Evolutionary conservation across 2,329 filamentous ascomycete genomes (phyloP).

Genomic region (Epichloe sp.): DNA sequence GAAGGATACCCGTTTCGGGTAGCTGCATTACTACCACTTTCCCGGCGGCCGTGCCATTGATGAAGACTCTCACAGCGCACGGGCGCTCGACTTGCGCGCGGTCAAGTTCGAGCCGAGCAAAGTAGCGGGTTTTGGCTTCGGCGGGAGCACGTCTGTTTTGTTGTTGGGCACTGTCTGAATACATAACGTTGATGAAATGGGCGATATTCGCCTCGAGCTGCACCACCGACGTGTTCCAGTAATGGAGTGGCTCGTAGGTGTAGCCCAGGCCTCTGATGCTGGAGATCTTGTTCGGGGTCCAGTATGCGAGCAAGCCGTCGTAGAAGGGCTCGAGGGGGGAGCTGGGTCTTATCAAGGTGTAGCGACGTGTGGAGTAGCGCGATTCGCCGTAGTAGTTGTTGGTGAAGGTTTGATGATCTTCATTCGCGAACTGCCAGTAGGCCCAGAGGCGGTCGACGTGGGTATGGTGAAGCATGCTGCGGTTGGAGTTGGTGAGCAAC

Average conservation of each 20-base stretch:
- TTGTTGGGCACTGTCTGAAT: slow-evolving; percentile 6
- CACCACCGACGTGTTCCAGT: slow-evolving; percentile 17
- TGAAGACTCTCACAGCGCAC: slow-evolving; percentile 20
- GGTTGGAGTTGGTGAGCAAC: neutral
- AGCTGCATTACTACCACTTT: slow-evolving; percentile 24
- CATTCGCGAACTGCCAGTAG: slow-evolving; percentile 18
- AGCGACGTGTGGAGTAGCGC: slow-evolving; percentile 27
- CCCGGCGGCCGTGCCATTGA: slow-evolving; percentile 19
- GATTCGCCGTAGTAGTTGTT: slow-evolving; percentile 22
- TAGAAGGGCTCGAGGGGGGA: slow-evolving; percentile 40
- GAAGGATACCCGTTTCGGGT: slow-evolving; percentile 18
- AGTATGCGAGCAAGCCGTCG: slow-evolving; percentile 20
- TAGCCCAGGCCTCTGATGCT: slow-evolving; percentile 25
- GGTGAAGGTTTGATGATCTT: slow-evolving; percentile 25
- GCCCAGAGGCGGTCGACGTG: slow-evolving; percentile 54
- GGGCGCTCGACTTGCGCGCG: slow-evolving; percentile 23
- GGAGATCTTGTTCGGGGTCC: slow-evolving; percentile 26
- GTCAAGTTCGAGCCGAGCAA: slow-evolving; percentile 21
- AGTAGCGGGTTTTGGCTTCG: slow-evolving; percentile 17
- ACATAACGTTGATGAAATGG: slow-evolving; percentile 21
- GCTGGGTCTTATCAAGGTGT: slow-evolving; percentile 27
- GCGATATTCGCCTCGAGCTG: slow-evolving; percentile 20
- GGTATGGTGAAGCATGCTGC: slow-evolving; percentile 33
- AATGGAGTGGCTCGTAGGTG: slow-evolving; percentile 24
- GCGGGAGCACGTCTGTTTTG: neutral